A percentile compares a stretch with the other conserved stretches of the same genome.
Evolutionary conservation across 257 asterid genomes (phyloP).

Genomic region (Scutellaria baicalensis): DNA sequence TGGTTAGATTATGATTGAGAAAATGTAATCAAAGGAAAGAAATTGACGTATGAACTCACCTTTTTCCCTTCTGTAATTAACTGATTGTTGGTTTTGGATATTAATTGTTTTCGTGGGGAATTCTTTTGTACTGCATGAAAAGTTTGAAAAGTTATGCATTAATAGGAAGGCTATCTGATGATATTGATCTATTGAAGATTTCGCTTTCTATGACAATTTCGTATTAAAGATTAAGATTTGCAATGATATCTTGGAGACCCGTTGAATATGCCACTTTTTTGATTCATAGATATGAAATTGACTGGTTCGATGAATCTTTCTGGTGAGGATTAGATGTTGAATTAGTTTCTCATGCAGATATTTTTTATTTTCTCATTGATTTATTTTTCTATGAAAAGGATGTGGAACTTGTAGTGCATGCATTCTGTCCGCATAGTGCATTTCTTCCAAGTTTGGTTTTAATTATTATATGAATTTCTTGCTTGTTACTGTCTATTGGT

Average conservation of each 20-base stretch:
- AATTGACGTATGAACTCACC: neutral
- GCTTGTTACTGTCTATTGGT: neutral
- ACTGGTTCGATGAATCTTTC: neutral
- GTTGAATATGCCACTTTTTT: neutral
- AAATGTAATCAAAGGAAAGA: neutral
- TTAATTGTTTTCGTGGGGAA: neutral
- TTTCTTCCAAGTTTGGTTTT: neutral
- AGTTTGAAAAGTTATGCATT: neutral
- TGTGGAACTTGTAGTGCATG: neutral
- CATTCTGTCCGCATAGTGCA: neutral
- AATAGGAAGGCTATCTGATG: neutral
- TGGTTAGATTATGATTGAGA: neutral
- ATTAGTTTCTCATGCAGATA: neutral
- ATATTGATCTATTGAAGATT: neutral
- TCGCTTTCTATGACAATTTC: neutral
- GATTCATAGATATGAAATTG: neutral
- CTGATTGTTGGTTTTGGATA: neutral
- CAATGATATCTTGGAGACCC: neutral
- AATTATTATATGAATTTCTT: neutral
- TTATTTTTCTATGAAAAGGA: neutral
- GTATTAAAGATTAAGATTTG: neutral
- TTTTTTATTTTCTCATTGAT: neutral
- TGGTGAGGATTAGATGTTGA: slow-evolving; percentile 3
- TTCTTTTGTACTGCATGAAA: neutral
- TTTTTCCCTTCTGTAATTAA: neutral